Percentiles rank a stretch among this genome's conserved stretches.
Conservation (phyloP, 2,329 filamentous ascomycete species). For the Chlorencoelia australis region DNA sequence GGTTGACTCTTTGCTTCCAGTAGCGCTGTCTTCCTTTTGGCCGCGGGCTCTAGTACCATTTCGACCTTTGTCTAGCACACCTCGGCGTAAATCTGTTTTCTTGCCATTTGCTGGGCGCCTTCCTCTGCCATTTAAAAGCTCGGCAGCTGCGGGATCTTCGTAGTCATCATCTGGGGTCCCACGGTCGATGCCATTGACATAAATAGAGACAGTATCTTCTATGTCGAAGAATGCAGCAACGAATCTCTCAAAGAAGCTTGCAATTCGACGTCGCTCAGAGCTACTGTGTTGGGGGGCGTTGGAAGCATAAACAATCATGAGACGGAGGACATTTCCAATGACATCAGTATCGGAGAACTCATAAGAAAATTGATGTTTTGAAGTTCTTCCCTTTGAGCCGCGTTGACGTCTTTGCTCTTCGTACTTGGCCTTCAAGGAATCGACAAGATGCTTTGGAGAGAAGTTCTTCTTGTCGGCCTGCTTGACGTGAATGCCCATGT, state of each 20-base stretch:
- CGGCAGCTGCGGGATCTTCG: slow-evolving; percentile 52
- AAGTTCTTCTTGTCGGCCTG: slow-evolving; percentile 84
- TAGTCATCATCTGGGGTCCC: slow-evolving; percentile 67
- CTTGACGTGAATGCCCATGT: slow-evolving; percentile 88
- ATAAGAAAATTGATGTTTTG: slow-evolving; percentile 66
- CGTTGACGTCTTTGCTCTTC: slow-evolving; percentile 77
- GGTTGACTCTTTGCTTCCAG: slow-evolving; percentile 78
- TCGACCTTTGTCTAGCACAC: slow-evolving; percentile 70
- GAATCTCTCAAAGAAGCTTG: slow-evolving; percentile 68
- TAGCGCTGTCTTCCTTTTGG: slow-evolving; percentile 73
- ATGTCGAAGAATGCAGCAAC: slow-evolving; percentile 69
- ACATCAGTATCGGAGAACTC: slow-evolving; percentile 63
- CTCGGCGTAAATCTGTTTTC: slow-evolving; percentile 72
- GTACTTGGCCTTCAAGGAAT: slow-evolving; percentile 83
- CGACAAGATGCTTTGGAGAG: slow-evolving; percentile 79
- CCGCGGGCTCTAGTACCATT: slow-evolving; percentile 59
- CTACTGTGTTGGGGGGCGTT: slow-evolving; percentile 61
- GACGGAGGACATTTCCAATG: slow-evolving; percentile 49
- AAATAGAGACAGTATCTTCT: slow-evolving; percentile 56
- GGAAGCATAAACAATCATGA: slow-evolving; percentile 55
- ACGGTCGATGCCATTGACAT: slow-evolving; percentile 57
- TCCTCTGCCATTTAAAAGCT: slow-evolving; percentile 57
- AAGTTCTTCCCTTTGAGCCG: slow-evolving; percentile 49
- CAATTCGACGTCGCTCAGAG: slow-evolving; percentile 63
- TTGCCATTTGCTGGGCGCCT: slow-evolving; percentile 55